Evolutionary conservation across 306 rosid genomes (phyloP), one percentile per base, ranked within the genome.

Genomic region (Vigna nakashimae): DNA sequence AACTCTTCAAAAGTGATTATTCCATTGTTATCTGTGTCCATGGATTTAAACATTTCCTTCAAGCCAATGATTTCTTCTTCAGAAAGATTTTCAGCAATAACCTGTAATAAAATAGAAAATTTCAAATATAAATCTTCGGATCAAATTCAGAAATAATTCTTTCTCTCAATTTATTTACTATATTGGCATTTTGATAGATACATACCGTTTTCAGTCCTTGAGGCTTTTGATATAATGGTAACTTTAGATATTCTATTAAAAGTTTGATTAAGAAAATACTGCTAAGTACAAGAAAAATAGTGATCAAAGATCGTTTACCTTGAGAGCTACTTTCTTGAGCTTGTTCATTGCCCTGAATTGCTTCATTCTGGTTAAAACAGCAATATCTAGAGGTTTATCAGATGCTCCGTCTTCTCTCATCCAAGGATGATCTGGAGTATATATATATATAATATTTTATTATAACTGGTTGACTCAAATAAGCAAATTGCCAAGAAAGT

Each of bases 271-370:
- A 28, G 18, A 58, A 6, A 58, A 59, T 59, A 30, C 15, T 59
- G 20, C 28, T 6, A n/a, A 5, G 9, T 59, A 6, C 18, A 59
- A 59, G 42, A 59, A 28, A 24, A 59, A 59, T 59, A 9, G 7
- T 30, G 42, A 30, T 13, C 30, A 28, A 28, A 28, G 17, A 30
- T 30, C 15, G 30, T 60, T 60, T 30, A 60, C 98, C 97, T 94
- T 92, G 68, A 94, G 79, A 74, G 98, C 98, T 52, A 94, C 97
- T 90, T 94, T 92, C 83, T 94, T 94, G 55, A 94, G 92, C 84
- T 92, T 94, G 93, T 94, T 94, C 98, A 92, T 94, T 80, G 98
- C 98, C 60, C 97, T 88, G 84, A 94, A 94, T 88, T 94, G 98
- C 67, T 94, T 94, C 93, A 94, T 90, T 90, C 98, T 90, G 63